Base-by-base conservation (phyloP, 148 eudicot genomes). In the Pharnaceum exiguum region DNA sequence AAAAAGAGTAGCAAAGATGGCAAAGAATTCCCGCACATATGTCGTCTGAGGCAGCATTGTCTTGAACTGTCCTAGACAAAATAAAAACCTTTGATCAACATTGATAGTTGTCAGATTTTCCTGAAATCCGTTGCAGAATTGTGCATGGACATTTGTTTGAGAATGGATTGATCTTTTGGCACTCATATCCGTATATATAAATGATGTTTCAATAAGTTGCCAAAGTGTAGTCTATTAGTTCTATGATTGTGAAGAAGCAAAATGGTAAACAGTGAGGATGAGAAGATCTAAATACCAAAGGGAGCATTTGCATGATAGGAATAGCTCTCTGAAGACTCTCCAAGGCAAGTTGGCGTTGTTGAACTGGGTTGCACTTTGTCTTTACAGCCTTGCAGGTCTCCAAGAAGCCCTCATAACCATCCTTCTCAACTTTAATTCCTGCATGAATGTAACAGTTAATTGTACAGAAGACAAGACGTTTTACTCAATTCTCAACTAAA, bases 381-480 rank as follows among this genome's bases (percentile, higher is more conserved):
- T 60, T 66, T 29, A 72, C 71, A 42, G 47, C 70, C 30, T 57
- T 75, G 43, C 84, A 70, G 10, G 75, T 65, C 62, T 80, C 87
- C 75, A 85, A 69, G 27, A 85, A 62, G 25, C 96, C 86, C 19
- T 72, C 85, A 45, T 80, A 89, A 3, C 93, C 93, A 0, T 51
- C 62, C 64, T 68, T 75, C 37, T 54, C 51, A 51, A 59, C 71
- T 46, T 39, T 62, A 19, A 76, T 28, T 65, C 89, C 96, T 89
- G 55, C 51, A 42, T 27, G 30, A 16, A 49, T 1, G 13, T 24
- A 10, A 51, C 46, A 33, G 5, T 5, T 11, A 25, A 21, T 16
- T 25, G 26, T 7, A 35, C 17, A 24, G 15, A 26, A 13, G 8
- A 17, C 13, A 2, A 15, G 4, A 15, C 10, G 48, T 7, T 4